Base-by-base conservation (phyloP, 495 filamentous ascomycete genomes). In the Bathelium albidoporum region DNA sequence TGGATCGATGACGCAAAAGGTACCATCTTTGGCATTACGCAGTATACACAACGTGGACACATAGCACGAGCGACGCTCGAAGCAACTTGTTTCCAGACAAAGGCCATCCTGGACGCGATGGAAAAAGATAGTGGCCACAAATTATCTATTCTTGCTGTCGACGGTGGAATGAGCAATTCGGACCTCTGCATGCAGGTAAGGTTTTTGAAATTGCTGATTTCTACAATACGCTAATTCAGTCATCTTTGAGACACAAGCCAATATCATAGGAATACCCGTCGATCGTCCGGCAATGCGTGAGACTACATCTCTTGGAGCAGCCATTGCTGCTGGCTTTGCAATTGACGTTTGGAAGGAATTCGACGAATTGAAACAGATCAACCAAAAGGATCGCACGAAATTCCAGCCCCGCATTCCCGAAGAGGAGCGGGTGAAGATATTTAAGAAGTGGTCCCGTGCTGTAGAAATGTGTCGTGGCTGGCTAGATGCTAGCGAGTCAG, bases 1-100 rank as follows among this genome's bases (percentile, higher is more conserved):
- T 96, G 91, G 91, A 94, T 95, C 64, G 91, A 96, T 73, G 89
- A 95, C 74, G 90, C 90, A 34, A 87, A 91, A 75, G 91, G 91
- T 58, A 96, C 91, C 1, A 83, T 92, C 24, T 92, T 94, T 69
- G 91, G 91, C 22, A 89, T 96, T 65, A 96, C 91, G 1, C 89
- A 93, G 73, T 86, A 91, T 76, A 96, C 91, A 0, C 80, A 89
- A 68, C 85, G 85, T 68, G 91, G 89, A 31, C 91, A 96, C 73
- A 91, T 96, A 65, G 91, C 91, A 26, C 87, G 91, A 53, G 91
- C 91, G 12, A 96, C 91, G 0, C 85, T 96, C 66, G 91, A 96
- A 73, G 91, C 91, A 1, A 91, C 89, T 22, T 96, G 91, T 76
- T 95, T 86, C 78, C 91, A 96, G 75, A 95, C 91, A 39, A 90